phyloP scores from a whole-genome alignment of 1,284 basidiomycete genomes.

The Coriolopsis trogii region DNA sequence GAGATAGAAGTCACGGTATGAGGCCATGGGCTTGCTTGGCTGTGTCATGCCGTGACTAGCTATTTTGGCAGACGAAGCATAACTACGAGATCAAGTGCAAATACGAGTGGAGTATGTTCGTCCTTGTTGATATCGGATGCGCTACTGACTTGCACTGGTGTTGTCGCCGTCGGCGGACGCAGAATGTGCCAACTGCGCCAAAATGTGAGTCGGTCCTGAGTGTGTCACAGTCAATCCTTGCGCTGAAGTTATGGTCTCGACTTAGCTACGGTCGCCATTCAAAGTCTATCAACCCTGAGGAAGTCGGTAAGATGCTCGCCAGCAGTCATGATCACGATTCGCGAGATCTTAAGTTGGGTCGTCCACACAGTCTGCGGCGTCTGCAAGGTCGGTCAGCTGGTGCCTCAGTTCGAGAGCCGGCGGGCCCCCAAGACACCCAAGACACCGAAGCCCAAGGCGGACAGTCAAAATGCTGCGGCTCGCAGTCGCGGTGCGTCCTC shows the following conservation, averaged over 20 bases:
- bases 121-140: not conserved
- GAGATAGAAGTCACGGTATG: slow-evolving; percentile 76
- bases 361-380: slow-evolving; percentile 53
- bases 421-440: slow-evolving; percentile 33
- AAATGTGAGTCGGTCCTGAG: slow-evolving; percentile 50
- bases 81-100: slow-evolving; percentile 79
- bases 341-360: no score
- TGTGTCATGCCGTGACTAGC: not conserved
- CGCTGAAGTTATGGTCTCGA: slow-evolving; percentile 12
- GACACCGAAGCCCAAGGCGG: slow-evolving; percentile 42
- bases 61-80: slow-evolving; percentile 60
- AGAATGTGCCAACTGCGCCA: slow-evolving; percentile 70
- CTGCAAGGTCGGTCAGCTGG: slow-evolving; percentile 56
- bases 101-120: slow-evolving; percentile 72
- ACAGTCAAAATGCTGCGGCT: slow-evolving; percentile 47
- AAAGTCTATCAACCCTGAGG: slow-evolving; percentile 73
- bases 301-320: slow-evolving; percentile 51
- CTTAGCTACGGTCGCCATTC: slow-evolving; percentile 75
- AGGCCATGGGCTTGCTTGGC: slow-evolving; percentile 1
- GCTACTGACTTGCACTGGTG: not conserved
- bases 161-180: no score
- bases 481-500: slow-evolving; percentile 48
- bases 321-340: no score
- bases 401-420: slow-evolving; percentile 52
- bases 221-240: not conserved